A percentile compares a stretch with the other conserved stretches of the same genome.
Conservation (phyloP, 345 rosid genomes). For the Gossypium sturtianum region DNA sequence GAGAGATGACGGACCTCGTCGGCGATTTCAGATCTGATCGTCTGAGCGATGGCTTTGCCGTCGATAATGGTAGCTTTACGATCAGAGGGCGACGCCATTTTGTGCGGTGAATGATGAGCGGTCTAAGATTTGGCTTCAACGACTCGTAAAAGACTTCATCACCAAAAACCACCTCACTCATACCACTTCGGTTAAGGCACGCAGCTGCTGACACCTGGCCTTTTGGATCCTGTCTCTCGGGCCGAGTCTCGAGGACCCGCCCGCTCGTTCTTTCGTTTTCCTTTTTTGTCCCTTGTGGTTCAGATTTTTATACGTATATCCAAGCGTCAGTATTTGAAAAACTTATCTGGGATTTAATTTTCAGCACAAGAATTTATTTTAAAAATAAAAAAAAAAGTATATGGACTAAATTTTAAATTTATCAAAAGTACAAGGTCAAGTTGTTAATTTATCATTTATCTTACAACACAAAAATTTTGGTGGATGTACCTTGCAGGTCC, state of each 20-base stretch:
- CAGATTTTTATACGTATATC: no score
- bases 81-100: conserved; percentile 51
- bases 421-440: no score
- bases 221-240: not conserved
- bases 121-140: not conserved
- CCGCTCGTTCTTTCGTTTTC: not conserved
- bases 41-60: conserved; percentile 70
- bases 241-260: not conserved
- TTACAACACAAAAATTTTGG: no score
- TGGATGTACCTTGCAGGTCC: no score
- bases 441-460: no score
- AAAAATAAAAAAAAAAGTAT: no score
- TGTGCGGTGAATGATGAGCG: not conserved
- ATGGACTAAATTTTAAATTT: no score
- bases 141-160: not conserved
- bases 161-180: not conserved
- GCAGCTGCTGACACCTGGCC: not conserved
- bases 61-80: conserved; percentile 58
- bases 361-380: no score
- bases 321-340: no score
- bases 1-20: conserved; percentile 58
- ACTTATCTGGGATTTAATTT: no score
- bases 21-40: conserved; percentile 78
- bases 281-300: no score
- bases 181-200: not conserved